These are phyloP conservation scores for Fraxinus platypoda DNA, from an alignment of 305 asterid species.

Conservation along the genomic window DNA sequence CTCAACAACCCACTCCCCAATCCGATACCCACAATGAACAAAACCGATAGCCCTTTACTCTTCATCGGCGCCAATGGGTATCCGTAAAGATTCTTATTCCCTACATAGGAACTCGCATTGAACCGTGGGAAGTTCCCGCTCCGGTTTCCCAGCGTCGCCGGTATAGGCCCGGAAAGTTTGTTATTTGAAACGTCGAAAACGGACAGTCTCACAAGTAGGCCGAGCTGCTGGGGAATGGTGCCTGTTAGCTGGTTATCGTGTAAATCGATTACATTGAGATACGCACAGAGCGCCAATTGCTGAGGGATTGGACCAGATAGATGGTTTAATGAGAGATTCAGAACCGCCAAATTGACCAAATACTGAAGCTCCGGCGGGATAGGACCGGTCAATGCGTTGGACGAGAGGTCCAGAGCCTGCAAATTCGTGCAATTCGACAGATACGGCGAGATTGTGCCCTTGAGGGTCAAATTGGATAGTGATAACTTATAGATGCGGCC, in stretches of 20 bases:
- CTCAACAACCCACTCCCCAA: conserved; percentile 89
- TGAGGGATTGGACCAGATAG: conserved; percentile 71
- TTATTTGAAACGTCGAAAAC: conserved; percentile 77
- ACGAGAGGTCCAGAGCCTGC: conserved; percentile 87
- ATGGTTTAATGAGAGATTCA: conserved; percentile 70
- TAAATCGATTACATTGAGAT: conserved; percentile 86
- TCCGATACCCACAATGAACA: conserved; percentile 92
- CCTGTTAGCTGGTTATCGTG: conserved; percentile 72
- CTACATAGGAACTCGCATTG: conserved; percentile 74
- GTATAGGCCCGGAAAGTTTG: conserved; percentile 69
- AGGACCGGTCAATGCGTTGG: conserved; percentile 66
- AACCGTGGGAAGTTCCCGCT: conserved; percentile 66
- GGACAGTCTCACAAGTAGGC: conserved; percentile 64
- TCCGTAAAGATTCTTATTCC: conserved; percentile 83
- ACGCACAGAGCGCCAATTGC: conserved; percentile 73
- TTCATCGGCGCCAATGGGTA: conserved; percentile 73
- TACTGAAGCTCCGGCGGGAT: conserved; percentile 73
- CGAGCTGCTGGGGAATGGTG: conserved; percentile 74
- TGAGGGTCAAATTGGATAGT: conserved; percentile 59
- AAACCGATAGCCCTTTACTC: conserved; percentile 61
- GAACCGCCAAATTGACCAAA: conserved; percentile 80
- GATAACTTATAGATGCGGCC: conserved; percentile 87
- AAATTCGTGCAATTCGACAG: conserved; percentile 89
- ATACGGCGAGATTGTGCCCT: conserved; percentile 80
- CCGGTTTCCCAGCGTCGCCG: conserved; percentile 67